Evolutionary conservation across 2,329 filamentous ascomycete species (phyloP).

Genomic region (Aspergillus sp.): DNA sequence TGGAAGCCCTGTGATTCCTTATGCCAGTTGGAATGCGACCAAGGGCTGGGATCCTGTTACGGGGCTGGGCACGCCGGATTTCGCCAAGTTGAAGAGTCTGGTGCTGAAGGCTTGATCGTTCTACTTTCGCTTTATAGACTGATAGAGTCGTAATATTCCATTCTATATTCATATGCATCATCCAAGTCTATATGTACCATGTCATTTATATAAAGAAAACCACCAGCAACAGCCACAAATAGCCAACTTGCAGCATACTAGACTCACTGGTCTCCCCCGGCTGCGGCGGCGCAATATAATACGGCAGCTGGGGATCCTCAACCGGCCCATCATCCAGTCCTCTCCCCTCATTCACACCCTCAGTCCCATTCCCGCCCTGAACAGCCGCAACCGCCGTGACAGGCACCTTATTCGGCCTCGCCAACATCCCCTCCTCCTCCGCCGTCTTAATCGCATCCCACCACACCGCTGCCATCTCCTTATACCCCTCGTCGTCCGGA

Average conservation of each 20-base stretch:
- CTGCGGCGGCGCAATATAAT: constrained; percentile 6
- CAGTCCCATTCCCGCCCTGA: not conserved
- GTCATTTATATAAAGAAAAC: not conserved
- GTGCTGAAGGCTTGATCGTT: not conserved
- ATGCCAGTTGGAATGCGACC: constrained; percentile 53
- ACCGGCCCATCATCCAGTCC: constrained; percentile 6
- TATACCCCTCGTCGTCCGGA: constrained; percentile 25
- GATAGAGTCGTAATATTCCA: not conserved
- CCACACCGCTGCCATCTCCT: constrained; percentile 29
- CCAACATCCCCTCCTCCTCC: constrained; percentile 2
- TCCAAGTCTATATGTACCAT: not conserved
- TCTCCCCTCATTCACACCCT: not conserved
- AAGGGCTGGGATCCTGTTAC: constrained; percentile 54
- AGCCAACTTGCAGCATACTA: not conserved
- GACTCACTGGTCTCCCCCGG: not conserved
- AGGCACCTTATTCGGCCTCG: not conserved
- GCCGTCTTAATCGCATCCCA: constrained; percentile 25
- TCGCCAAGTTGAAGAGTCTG: constrained; percentile 13
- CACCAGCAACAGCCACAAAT: not conserved
- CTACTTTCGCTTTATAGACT: not conserved
- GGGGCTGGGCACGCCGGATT: constrained; percentile 41
- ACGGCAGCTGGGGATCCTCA: constrained; percentile 4
- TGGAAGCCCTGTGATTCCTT: constrained; percentile 42
- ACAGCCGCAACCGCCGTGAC: not conserved
- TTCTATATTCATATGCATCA: no score